Conservation (phyloP, 768 basidiomycete genomes). For the Hirschioporus abietinus region DNA sequence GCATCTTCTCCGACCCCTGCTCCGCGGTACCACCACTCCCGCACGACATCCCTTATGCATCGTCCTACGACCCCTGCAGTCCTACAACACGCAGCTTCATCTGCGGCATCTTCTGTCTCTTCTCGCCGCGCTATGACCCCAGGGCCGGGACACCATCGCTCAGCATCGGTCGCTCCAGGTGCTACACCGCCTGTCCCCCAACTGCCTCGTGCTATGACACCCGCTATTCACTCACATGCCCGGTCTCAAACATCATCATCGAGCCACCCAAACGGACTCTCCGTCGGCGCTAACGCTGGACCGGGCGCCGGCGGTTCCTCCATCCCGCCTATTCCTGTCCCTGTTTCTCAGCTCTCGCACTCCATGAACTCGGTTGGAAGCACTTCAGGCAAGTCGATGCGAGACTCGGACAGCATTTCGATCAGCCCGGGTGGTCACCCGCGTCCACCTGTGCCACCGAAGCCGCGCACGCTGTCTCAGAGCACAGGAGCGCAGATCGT, state of each 20-base stretch:
- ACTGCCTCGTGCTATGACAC: background rate
- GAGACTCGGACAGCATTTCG: background rate
- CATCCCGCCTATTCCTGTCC: background rate
- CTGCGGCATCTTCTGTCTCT: background rate
- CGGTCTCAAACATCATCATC: background rate
- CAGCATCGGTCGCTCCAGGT: background rate
- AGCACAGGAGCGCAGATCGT: conserved; percentile 20
- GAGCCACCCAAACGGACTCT: conserved; percentile 1
- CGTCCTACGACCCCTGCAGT: background rate
- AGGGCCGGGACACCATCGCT: background rate
- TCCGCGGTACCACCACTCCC: background rate
- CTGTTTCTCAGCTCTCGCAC: background rate
- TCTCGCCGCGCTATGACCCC: background rate
- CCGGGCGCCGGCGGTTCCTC: background rate
- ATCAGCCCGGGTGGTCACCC: conserved; percentile 8
- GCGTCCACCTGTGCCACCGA: conserved; percentile 29
- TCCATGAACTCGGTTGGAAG: background rate
- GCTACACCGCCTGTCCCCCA: background rate
- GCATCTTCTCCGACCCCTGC: background rate
- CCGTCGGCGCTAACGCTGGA: background rate
- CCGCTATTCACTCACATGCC: background rate
- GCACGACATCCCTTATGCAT: background rate
- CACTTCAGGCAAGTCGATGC: background rate
- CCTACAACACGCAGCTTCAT: background rate
- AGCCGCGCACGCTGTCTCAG: conserved; percentile 45